Evolutionary conservation across 164 flowering plant species (phyloP), one percentile per base, ranked within the genome.

Genomic region (Macadamia tetraphylla): DNA sequence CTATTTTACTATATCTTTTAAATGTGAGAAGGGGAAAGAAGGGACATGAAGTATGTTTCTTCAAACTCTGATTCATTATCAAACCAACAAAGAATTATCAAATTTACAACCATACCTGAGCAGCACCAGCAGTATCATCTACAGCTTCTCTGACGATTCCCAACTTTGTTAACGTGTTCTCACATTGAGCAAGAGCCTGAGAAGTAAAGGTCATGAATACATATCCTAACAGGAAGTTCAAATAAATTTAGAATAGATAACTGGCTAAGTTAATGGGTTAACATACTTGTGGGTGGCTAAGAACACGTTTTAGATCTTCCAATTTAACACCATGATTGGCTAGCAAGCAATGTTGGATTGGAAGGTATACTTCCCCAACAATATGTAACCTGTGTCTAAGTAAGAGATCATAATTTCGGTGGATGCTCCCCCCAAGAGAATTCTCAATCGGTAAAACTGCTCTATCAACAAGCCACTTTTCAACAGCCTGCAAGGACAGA

Each of bases 121-220:
- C 98, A 63, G 98, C 91, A 77, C 97, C 97, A 58, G 98, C 98
- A 74, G 98, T 94, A 73, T 94, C 98, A 80, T 94, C 95, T 32
- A 83, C 89, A 46, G 96, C 93, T 86, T 91, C 98, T 76, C 97
- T 86, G 48, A 87, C 89, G 74, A 94, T 81, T 44, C 97, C 96
- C 82, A 84, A 74, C 81, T 73, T 85, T 74, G 97, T 86, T 55
- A 94, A 71, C 15, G 93, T 94, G 80, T 86, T 73, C 73, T 94
- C 98, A 83, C 98, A 94, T 69, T 94, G 98, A 62, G 96, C 88
- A 79, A 94, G 98, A 73, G 98, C 98, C 98, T 94, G 81, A 59
- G 77, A 74, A 7, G 65, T 58, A 56, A 73, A 65, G 13, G 3
- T 58, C 49, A 49, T 10, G n/a, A 61, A 56, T 9, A 64, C 9